Evolutionary conservation across 2,329 filamentous ascomycete species (phyloP).

Genomic region (Thermoascus crustaceus): DNA sequence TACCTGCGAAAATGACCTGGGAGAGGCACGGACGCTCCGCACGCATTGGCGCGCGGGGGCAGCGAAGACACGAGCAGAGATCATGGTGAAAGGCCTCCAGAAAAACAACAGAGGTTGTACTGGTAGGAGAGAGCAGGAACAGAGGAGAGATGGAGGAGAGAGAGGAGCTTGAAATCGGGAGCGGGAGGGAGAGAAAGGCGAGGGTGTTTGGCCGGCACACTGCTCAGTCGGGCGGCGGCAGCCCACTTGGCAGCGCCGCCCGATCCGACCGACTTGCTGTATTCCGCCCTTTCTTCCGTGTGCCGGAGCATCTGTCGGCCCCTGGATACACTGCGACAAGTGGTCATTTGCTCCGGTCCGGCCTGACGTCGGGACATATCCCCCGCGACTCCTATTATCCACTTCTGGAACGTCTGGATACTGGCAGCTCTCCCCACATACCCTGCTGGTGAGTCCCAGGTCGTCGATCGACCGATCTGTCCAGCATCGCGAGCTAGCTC

Average conservation of each 20-base stretch:
- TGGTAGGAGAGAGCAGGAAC: constrained; percentile 12
- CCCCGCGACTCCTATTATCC: too few species aligned
- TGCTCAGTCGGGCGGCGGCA: constrained; percentile 1
- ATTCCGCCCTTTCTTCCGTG: constrained; percentile 8
- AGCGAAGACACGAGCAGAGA: constrained; percentile 71
- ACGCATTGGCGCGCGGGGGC: constrained; percentile 72
- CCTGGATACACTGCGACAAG: background rate
- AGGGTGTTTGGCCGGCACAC: constrained; percentile 4
- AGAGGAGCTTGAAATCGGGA: constrained; percentile 7
- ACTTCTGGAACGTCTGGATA: too few species aligned
- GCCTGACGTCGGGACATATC: too few species aligned
- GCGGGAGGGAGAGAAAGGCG: constrained; percentile 3
- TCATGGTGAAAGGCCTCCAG: constrained; percentile 52
- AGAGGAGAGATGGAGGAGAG: constrained; percentile 4
- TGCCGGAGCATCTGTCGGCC: constrained; percentile 10
- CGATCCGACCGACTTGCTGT: constrained; percentile 13
- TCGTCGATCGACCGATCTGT: too few species aligned
- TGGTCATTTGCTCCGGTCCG: constrained; percentile 1
- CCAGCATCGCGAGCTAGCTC: too few species aligned
- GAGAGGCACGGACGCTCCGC: constrained; percentile 50
- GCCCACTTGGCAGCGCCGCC: constrained; percentile 14
- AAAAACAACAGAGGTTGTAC: constrained; percentile 22
- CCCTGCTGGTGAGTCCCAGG: too few species aligned
- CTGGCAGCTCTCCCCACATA: too few species aligned
- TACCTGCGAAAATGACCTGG: constrained; percentile 50